Base-by-base conservation (phyloP, 441 rosid genomes). In the Bruguiera hainesii region DNA sequence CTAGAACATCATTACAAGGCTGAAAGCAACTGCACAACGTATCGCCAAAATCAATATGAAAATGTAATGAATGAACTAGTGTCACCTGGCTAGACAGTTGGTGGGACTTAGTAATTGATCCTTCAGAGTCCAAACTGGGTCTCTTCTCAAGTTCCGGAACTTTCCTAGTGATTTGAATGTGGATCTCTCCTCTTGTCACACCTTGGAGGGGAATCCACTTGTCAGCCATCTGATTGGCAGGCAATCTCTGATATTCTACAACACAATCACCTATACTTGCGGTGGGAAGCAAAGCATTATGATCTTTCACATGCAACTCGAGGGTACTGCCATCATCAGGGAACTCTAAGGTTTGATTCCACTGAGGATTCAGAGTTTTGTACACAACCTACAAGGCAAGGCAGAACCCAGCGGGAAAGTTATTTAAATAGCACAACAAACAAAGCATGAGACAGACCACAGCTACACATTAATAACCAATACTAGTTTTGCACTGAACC, bases 121-220 rank as follows among this genome's bases (percentile, higher is more conserved):
- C 64, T 46, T 89, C 82, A 3, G 90, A 74, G 64, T 87, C 87
- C 18, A 73, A 70, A 68, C 87, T 88, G 11, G 75, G 29, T 29
- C 83, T 80, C 84, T 79, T 87, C 37, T 59, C 79, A 37, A 73
- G 48, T 67, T 87, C 94, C 0, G 91, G 87, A 82, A 91, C 74
- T 84, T 81, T 89, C 79, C 94, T 82, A 19, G 97, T 89, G 52
- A 91, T 78, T 69, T 75, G 94, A 55, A 95, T 50, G 42, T 80
- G 99, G 75, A 95, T 85, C 83, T 95, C 99, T 16, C 98, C 99
- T 57, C 70, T 80, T 67, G 65, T 91, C 70, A 95, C 99, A 61
- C 98, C 98, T 80, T 91, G 98, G 67, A 95, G 97, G 31, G 98
- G 98, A 79, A 95, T 91, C 99, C 99, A 95, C 79, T 89, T 94